Evolutionary conservation across 2,329 filamentous ascomycete species (phyloP).

Genomic region (Trichophyton verrucosum): DNA sequence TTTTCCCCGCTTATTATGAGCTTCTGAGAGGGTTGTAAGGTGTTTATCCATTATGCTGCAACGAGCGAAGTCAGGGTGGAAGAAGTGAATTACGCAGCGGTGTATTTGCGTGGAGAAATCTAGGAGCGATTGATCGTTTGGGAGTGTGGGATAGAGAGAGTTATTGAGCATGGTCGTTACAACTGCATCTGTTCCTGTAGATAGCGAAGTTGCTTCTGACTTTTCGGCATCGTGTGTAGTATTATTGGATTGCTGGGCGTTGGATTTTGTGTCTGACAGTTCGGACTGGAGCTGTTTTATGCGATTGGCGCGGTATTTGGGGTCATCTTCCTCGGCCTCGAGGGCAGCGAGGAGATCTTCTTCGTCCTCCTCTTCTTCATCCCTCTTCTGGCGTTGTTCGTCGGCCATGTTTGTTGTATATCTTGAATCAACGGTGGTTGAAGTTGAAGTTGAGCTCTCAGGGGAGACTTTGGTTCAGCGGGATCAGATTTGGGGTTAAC

Average conservation of each 20-base stretch:
- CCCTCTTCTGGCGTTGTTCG: not conserved
- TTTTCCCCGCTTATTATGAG: conserved; percentile 13
- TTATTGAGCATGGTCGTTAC: conserved; percentile 16
- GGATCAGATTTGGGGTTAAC: not conserved
- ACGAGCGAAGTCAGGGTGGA: conserved; percentile 50
- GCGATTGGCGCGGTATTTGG: conserved; percentile 44
- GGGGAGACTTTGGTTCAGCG: not conserved
- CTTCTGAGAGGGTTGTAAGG: conserved; percentile 34
- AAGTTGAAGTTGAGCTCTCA: not conserved
- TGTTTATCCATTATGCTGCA: conserved; percentile 51
- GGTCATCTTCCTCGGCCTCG: conserved; percentile 38
- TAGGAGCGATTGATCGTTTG: conserved; percentile 45
- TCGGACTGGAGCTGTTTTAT: conserved; percentile 49
- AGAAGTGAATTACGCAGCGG: conserved; percentile 50
- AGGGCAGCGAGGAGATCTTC: conserved; percentile 50
- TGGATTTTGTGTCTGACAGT: conserved; percentile 38
- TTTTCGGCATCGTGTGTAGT: not conserved
- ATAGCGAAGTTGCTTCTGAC: not conserved
- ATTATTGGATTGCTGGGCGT: conserved; percentile 28
- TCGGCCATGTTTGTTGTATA: not conserved
- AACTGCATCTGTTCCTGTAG: conserved; percentile 10
- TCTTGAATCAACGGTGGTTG: not conserved
- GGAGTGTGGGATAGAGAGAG: conserved; percentile 27
- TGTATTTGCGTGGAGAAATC: conserved; percentile 48
- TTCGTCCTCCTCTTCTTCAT: conserved; percentile 35